These are phyloP conservation scores for Castanea mollissima DNA, from an alignment of 306 rosid genomes.

Conservation along the genomic window DNA sequence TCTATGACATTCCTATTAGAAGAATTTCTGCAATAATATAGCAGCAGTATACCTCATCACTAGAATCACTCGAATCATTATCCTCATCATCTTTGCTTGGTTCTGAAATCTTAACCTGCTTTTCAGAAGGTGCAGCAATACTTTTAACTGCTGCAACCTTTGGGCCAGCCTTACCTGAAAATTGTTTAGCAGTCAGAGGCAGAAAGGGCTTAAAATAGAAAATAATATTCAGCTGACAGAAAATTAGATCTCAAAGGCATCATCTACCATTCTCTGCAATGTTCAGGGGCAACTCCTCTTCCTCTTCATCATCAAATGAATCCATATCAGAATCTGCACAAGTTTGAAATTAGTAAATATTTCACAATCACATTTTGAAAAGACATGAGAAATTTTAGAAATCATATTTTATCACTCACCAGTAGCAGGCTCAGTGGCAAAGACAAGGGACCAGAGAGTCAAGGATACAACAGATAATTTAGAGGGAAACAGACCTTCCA, in stretches of 20 bases:
- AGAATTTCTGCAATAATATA: not conserved
- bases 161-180: constrained; percentile 46
- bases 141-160: constrained; percentile 28
- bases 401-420: constrained; percentile 35
- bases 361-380: not conserved
- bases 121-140: constrained; percentile 31
- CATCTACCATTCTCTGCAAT: constrained; percentile 56
- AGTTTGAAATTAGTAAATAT: not conserved
- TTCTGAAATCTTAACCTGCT: constrained; percentile 54
- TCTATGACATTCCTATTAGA: not conserved
- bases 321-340: constrained; percentile 32
- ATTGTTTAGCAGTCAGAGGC: not conserved
- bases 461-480: constrained; percentile 23
- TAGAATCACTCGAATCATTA: constrained; percentile 48
- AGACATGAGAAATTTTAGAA: not conserved
- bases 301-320: constrained; percentile 35
- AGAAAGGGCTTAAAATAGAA: not conserved
- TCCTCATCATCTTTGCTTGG: constrained; percentile 45
- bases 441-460: constrained; percentile 28
- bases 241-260: not conserved
- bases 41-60: constrained; percentile 20
- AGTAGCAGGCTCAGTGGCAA: constrained; percentile 30
- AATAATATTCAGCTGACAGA: not conserved
- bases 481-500: not conserved
- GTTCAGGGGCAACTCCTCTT: constrained; percentile 26